Evolutionary conservation across 768 basidiomycete genomes (phyloP).

Genomic region (Tubosaeta sp.): DNA sequence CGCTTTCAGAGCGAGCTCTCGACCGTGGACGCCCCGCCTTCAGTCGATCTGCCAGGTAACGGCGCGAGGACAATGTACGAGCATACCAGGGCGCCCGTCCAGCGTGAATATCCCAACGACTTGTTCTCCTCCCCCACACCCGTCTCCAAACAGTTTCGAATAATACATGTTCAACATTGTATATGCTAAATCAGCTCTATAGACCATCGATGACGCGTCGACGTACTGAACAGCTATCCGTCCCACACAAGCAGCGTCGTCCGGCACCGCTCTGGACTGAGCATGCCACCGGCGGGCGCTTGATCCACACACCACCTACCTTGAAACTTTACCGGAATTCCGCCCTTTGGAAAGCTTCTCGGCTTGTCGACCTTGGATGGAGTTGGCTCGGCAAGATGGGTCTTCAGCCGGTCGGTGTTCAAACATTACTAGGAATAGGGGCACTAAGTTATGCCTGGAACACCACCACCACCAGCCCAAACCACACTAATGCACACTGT

Average conservation of each 20-base stretch:
- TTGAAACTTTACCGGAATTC: no score
- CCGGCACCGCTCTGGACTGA: slow-evolving; percentile 69
- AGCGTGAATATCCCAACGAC: slow-evolving; percentile 67
- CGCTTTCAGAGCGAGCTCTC: slow-evolving; percentile 65
- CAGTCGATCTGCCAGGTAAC: neutral
- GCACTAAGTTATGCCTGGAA: no score
- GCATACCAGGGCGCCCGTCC: slow-evolving; percentile 79
- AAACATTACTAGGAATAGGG: no score
- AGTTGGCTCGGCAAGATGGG: no score
- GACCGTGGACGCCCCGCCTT: slow-evolving; percentile 71
- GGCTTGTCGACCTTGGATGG: no score
- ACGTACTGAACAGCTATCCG: slow-evolving; percentile 67
- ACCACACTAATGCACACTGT: no score
- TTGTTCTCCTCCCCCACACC: slow-evolving; percentile 28
- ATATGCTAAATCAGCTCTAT: slow-evolving; percentile 43
- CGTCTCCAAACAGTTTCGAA: slow-evolving; percentile 79
- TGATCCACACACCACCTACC: slow-evolving; percentile 43
- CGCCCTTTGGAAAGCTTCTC: no score
- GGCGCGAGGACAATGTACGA: slow-evolving; percentile 44
- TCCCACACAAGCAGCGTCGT: slow-evolving; percentile 80
- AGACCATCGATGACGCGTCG: no score
- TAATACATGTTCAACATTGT: slow-evolving; percentile 94
- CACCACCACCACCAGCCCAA: no score
- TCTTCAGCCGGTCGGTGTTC: no score
- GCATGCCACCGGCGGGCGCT: slow-evolving; percentile 64